Evolutionary conservation across 163 green algal species (phyloP).

Genomic region (Botryococcus braunii): DNA sequence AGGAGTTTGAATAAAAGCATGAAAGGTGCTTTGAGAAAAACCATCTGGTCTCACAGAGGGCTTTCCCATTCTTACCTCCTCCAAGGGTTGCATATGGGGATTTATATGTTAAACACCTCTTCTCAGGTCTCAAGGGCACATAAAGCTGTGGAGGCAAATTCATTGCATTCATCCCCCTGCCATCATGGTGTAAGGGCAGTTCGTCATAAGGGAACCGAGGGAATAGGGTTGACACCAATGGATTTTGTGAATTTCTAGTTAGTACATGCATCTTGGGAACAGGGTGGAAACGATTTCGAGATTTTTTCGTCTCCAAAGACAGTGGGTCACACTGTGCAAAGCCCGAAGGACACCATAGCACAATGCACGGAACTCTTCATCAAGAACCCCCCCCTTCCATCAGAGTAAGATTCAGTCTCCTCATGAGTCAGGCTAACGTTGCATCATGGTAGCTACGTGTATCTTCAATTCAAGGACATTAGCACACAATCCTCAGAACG

Average conservation of each 20-base stretch:
- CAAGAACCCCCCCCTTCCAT: too few relatives aligned
- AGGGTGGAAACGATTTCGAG: conserved; percentile 98
- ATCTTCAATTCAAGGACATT: too few relatives aligned
- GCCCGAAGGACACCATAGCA: conserved; percentile 74
- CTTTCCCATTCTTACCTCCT: too few relatives aligned
- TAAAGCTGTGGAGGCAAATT: neutral
- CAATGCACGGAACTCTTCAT: conserved; percentile 81
- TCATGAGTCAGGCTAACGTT: too few relatives aligned
- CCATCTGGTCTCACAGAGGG: too few relatives aligned
- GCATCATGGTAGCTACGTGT: too few relatives aligned
- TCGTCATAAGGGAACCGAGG: neutral
- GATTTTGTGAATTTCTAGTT: neutral
- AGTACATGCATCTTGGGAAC: conserved; percentile 9
- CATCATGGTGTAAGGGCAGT: neutral
- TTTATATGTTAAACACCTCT: neutral
- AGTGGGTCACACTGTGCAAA: conserved; percentile 86
- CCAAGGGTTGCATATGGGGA: too few relatives aligned
- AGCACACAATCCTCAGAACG: too few relatives aligned
- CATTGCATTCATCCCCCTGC: neutral
- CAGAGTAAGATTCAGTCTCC: too few relatives aligned
- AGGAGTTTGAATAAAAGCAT: too few relatives aligned
- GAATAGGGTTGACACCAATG: neutral
- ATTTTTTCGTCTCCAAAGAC: conserved; percentile 87
- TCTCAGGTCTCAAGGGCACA: neutral
- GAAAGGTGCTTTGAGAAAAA: too few relatives aligned